Evolutionary conservation across 352 stramenopile genomes (phyloP).

Genomic region (Phytopythium helicoides): DNA sequence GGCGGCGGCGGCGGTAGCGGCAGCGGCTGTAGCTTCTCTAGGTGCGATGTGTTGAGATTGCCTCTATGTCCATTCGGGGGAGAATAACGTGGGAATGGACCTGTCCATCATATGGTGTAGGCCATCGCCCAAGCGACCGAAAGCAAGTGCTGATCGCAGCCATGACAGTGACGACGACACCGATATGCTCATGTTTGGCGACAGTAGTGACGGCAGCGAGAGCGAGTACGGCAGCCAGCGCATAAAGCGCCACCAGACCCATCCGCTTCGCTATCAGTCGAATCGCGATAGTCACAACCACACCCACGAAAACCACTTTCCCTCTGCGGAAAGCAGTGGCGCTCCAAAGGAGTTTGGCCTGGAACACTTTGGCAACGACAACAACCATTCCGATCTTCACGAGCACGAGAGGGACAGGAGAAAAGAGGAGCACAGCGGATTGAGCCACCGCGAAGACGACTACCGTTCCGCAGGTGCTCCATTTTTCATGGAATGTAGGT

Average conservation of each 20-base stretch:
- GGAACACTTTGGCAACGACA: not conserved
- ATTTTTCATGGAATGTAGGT: no score
- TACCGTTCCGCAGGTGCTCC: no score
- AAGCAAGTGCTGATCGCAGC: constrained; percentile 54
- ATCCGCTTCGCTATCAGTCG: not conserved
- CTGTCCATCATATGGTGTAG: constrained; percentile 11
- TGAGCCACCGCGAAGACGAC: no score
- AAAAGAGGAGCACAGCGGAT: no score
- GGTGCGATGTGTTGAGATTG: no score
- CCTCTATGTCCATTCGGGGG: no score
- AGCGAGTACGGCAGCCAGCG: constrained; percentile 61
- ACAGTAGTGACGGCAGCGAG: constrained; percentile 14
- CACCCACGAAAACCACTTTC: not conserved
- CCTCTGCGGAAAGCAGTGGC: not conserved
- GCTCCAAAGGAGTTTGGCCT: no score
- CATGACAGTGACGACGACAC: constrained; percentile 29
- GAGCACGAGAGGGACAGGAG: no score
- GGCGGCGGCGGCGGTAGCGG: no score
- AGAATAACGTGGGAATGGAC: not conserved
- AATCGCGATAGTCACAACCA: not conserved
- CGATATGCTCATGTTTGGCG: constrained; percentile 17
- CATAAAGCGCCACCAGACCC: constrained; percentile 13
- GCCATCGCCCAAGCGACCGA: constrained; percentile 57
- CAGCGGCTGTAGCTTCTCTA: no score
- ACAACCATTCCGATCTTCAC: not conserved